A percentile compares a stretch with the other conserved stretches of the same genome.
These are phyloP conservation scores for Botryotinia convoluta DNA, from an alignment of 2,329 filamentous ascomycete species.

Conservation along the genomic window DNA sequence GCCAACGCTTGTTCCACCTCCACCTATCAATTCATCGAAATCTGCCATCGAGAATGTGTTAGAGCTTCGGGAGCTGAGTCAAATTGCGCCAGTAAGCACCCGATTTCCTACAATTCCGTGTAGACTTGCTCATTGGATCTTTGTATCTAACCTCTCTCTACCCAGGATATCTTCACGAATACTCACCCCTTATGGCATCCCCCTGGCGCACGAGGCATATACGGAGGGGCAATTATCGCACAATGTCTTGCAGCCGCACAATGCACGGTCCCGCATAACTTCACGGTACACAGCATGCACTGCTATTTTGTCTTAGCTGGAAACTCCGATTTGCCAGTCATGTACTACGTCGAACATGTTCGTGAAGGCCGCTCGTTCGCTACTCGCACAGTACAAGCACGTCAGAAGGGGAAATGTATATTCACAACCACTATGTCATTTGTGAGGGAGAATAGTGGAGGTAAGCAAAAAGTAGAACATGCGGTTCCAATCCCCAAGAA, in stretches of 20 bases:
- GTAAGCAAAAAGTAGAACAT: conserved; percentile 58
- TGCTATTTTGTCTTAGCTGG: conserved; percentile 98
- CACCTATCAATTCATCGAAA: conserved; percentile 67
- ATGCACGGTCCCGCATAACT: conserved; percentile 76
- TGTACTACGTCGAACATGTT: conserved; percentile 94
- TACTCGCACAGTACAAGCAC: conserved; percentile 92
- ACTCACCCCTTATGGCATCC: conserved; percentile 90
- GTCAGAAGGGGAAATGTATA: conserved; percentile 83
- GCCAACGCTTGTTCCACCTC: conserved; percentile 70
- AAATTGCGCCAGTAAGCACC: conserved; percentile 66
- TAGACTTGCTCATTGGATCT: not conserved
- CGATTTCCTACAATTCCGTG: conserved; percentile 18
- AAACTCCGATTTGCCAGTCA: conserved; percentile 76
- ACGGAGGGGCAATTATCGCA: conserved; percentile 88
- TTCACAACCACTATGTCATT: conserved; percentile 96
- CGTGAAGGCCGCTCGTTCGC: conserved; percentile 86
- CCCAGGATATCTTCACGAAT: conserved; percentile 89
- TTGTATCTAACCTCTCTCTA: not conserved
- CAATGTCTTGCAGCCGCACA: conserved; percentile 88
- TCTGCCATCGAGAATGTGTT: conserved; percentile 86
- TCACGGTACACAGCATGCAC: conserved; percentile 93
- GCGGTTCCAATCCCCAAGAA: conserved; percentile 56
- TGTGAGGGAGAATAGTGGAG: conserved; percentile 61
- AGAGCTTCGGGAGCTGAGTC: conserved; percentile 75
- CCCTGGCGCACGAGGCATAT: conserved; percentile 87